These are phyloP conservation scores for Discostella stelligeroides DNA, from an alignment of 108 stramenopile species.

Conservation along the genomic window DNA sequence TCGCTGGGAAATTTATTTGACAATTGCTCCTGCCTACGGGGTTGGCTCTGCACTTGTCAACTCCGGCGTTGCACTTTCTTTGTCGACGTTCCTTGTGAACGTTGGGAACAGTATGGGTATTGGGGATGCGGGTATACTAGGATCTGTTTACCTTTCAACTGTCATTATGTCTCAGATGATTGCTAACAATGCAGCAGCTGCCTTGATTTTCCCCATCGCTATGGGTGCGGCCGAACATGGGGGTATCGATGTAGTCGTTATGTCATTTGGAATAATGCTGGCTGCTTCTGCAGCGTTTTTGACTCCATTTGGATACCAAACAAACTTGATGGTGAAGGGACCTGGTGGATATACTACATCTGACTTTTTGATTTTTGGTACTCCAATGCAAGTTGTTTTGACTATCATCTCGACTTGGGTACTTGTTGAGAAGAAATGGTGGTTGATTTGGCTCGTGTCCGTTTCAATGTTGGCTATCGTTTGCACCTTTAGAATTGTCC, in stretches of 20 bases:
- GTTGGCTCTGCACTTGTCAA: slow-evolving; percentile 78
- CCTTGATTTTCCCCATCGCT: slow-evolving; percentile 42
- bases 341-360: slow-evolving; percentile 77
- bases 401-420: neutral
- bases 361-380: neutral
- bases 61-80: slow-evolving; percentile 23
- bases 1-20: slow-evolving; percentile 83
- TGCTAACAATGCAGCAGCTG: slow-evolving; percentile 91
- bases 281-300: slow-evolving; percentile 77
- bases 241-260: slow-evolving; percentile 57
- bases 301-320: slow-evolving; percentile 81
- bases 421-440: neutral
- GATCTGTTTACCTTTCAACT: slow-evolving; percentile 81
- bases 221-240: slow-evolving; percentile 69
- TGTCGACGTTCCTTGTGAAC: neutral
- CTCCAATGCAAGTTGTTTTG: slow-evolving; percentile 1
- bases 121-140: slow-evolving; percentile 64
- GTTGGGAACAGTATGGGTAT: neutral
- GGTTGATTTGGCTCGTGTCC: neutral
- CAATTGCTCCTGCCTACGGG: slow-evolving; percentile 83
- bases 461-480: neutral
- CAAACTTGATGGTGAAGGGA: slow-evolving; percentile 82
- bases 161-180: slow-evolving; percentile 80
- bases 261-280: slow-evolving; percentile 81
- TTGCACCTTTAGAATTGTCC: neutral